These are phyloP conservation scores for Lantana camara DNA, from an alignment of 257 asterid species.

Conservation along the genomic window DNA sequence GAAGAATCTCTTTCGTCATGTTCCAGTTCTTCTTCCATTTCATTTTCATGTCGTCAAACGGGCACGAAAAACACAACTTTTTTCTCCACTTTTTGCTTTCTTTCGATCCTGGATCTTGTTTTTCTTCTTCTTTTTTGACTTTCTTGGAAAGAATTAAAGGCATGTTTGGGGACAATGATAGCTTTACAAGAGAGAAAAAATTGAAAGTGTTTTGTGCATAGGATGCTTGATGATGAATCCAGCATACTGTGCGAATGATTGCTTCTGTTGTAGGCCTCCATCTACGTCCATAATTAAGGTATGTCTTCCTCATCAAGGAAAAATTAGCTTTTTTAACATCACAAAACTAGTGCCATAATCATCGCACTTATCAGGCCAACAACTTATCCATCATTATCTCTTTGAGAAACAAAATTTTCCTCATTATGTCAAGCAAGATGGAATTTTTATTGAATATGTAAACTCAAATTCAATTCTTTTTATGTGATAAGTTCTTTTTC, in stretches of 20 bases:
- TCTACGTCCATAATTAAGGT: constrained; percentile 38
- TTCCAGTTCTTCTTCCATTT: not conserved
- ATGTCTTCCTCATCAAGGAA: constrained; percentile 54
- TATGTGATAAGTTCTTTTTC: no score
- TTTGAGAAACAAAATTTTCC: no score
- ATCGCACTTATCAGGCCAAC: constrained; percentile 9
- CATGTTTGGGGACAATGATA: constrained; percentile 27
- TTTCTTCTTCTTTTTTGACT: constrained; percentile 24
- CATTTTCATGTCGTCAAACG: not conserved
- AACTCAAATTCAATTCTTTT: no score
- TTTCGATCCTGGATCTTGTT: constrained; percentile 15
- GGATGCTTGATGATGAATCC: constrained; percentile 60
- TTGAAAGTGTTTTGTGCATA: constrained; percentile 34
- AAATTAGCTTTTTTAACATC: constrained; percentile 24
- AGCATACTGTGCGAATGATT: constrained; percentile 34
- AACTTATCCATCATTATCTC: no score
- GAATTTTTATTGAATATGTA: not conserved
- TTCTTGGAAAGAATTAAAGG: constrained; percentile 9
- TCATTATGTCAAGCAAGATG: not conserved
- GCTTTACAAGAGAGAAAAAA: not conserved
- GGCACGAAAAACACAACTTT: not conserved
- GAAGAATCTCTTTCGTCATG: no score
- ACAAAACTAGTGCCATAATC: constrained; percentile 29
- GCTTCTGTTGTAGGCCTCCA: constrained; percentile 25
- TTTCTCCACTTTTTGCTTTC: not conserved